Conservation (phyloP, 2,329 filamentous ascomycete genomes). For the Thermomyces lanuginosus region DNA sequence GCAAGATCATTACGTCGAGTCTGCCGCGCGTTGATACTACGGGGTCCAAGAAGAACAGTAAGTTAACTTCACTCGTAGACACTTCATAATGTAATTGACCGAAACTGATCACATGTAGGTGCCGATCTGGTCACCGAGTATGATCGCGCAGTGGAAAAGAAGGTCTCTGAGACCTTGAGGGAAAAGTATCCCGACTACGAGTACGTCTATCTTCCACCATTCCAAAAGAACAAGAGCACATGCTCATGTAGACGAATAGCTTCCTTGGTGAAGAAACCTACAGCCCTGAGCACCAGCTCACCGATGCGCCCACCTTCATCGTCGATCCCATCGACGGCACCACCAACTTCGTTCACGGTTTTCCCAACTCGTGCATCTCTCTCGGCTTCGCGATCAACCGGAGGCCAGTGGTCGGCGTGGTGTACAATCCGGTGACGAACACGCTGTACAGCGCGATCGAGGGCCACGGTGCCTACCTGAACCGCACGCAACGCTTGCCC, state of each 20-base stretch:
- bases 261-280: conserved; percentile 48
- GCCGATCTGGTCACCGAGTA: conserved; percentile 49
- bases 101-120: conserved; percentile 18
- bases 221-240: background rate
- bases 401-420: conserved; percentile 39
- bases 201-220: conserved; percentile 16
- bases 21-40: conserved; percentile 21
- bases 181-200: conserved; percentile 37
- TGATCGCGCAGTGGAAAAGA: conserved; percentile 43
- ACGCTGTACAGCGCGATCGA: conserved; percentile 40
- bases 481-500: conserved; percentile 27
- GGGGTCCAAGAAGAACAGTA: conserved; percentile 33
- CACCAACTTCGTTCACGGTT: conserved; percentile 47
- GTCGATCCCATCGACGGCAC: conserved; percentile 51
- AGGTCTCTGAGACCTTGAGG: conserved; percentile 36
- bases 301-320: conserved; percentile 41
- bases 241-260: conserved; percentile 10
- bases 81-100: background rate
- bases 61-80: conserved; percentile 4
- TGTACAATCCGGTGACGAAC: conserved; percentile 45
- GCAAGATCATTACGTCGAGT: conserved; percentile 27
- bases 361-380: conserved; percentile 43
- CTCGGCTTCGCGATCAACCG: conserved; percentile 38
- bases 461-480: conserved; percentile 38
- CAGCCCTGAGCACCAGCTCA: conserved; percentile 36